Percentiles rank a stretch among this genome's conserved stretches.
phyloP scores from a whole-genome alignment of 805 yeast species.

The Lipomyces yamadae region DNA sequence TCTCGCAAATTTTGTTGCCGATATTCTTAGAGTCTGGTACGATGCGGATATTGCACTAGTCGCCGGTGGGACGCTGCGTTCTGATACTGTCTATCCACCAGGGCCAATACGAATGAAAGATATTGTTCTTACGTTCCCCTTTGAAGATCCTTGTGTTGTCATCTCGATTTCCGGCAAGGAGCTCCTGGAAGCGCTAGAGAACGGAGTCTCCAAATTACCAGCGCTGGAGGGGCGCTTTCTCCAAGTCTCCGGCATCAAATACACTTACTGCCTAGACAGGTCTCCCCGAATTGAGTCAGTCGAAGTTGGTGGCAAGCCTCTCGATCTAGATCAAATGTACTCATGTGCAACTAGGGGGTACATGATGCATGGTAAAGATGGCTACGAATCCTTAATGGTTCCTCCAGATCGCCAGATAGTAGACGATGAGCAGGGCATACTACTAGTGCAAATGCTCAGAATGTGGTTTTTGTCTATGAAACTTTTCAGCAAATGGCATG shows the following conservation, averaged over 20 bases:
- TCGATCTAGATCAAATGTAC: constrained; percentile 30
- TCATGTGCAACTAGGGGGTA: constrained; percentile 37
- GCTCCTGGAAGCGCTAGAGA: constrained; percentile 36
- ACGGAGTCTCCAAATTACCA: constrained; percentile 38
- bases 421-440: constrained; percentile 37
- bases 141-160: constrained; percentile 40
- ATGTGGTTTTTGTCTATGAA: constrained; percentile 37
- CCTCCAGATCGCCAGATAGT: constrained; percentile 31
- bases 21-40: constrained; percentile 37
- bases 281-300: constrained; percentile 32
- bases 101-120: constrained; percentile 35
- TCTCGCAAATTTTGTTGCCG: constrained; percentile 37
- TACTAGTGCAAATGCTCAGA: constrained; percentile 33
- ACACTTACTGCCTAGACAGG: constrained; percentile 26
- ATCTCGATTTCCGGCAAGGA: constrained; percentile 32
- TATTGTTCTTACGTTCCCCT: constrained; percentile 37
- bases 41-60: constrained; percentile 35
- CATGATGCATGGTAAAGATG: constrained; percentile 38
- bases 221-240: constrained; percentile 39
- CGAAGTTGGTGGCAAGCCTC: constrained; percentile 26
- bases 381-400: constrained; percentile 28
- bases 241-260: constrained; percentile 37
- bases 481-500: constrained; percentile 21
- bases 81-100: constrained; percentile 31
- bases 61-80: constrained; percentile 40